These are phyloP conservation scores for Cyclotella kingstonii DNA, from an alignment of 108 stramenopile species.

Conservation along the genomic window DNA sequence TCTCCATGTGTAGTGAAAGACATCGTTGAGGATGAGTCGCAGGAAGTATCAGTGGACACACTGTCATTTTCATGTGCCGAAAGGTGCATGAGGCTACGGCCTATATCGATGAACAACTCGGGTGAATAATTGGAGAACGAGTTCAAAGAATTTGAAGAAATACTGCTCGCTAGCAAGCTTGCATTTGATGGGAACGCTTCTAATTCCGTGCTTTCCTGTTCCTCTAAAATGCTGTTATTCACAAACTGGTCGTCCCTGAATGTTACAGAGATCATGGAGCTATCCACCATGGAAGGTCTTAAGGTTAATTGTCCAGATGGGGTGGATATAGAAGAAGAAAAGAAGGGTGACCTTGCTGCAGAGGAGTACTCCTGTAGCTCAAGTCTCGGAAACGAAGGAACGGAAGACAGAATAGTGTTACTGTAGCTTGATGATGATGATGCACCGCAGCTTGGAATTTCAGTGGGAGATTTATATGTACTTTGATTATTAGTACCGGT, in stretches of 20 bases:
- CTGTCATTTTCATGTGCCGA: conserved; percentile 18
- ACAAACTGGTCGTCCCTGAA: background rate
- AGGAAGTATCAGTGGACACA: background rate
- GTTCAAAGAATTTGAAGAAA: conserved; percentile 4
- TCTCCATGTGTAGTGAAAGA: background rate
- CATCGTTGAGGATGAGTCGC: background rate
- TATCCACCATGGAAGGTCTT: conserved; percentile 21
- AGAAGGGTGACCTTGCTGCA: background rate
- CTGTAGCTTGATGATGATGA: background rate
- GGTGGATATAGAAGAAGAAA: background rate
- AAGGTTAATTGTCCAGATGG: conserved; percentile 7
- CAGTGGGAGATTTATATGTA: background rate
- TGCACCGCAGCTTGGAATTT: too few species aligned
- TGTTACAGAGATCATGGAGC: conserved; percentile 1
- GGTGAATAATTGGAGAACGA: conserved; percentile 3
- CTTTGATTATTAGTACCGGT: background rate
- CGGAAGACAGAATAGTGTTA: conserved; percentile 15
- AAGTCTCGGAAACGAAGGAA: background rate
- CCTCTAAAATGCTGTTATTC: background rate
- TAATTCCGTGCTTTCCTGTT: background rate
- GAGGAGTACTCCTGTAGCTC: background rate
- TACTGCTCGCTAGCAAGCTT: conserved; percentile 3
- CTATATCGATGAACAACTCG: conserved; percentile 13
- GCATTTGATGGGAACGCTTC: conserved; percentile 2
- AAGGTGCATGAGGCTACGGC: conserved; percentile 10